Evolutionary conservation across 2,329 filamentous ascomycete species (phyloP).

Genomic region (Dothidotthia symphoricarpi): DNA sequence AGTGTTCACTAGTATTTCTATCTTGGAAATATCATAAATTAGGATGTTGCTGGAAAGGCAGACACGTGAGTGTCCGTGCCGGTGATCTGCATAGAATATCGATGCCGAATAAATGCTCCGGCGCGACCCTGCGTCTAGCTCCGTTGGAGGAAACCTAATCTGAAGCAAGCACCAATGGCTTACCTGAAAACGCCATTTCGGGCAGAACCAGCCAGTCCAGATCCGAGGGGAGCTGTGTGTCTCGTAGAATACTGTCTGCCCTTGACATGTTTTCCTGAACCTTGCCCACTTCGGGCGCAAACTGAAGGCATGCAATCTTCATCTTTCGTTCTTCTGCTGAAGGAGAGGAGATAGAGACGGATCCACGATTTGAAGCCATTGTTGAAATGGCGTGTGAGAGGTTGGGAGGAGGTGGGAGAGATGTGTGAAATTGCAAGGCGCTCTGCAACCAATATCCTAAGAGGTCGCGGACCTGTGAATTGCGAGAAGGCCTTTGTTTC

Average conservation of each 20-base stretch:
- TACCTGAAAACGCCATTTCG: slow-evolving; percentile 73
- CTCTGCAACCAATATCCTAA: too few species aligned
- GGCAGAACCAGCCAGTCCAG: slow-evolving; percentile 72
- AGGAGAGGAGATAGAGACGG: too few species aligned
- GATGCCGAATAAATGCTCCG: not conserved
- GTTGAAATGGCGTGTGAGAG: not conserved
- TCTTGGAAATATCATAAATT: too few species aligned
- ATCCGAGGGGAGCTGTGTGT: slow-evolving; percentile 43
- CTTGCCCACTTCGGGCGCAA: slow-evolving; percentile 68
- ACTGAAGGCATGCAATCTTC: slow-evolving; percentile 70
- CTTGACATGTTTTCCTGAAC: slow-evolving; percentile 67
- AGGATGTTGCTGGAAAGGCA: too few species aligned
- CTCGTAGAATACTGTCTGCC: slow-evolving; percentile 63
- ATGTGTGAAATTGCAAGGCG: too few species aligned
- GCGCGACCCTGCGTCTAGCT: not conserved
- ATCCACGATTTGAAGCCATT: not conserved
- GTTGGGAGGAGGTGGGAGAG: not conserved
- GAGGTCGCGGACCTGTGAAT: not conserved
- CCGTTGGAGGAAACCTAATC: not conserved
- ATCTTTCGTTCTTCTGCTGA: slow-evolving; percentile 42
- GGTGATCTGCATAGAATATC: too few species aligned
- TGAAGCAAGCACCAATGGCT: slow-evolving; percentile 1
- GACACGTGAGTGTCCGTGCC: too few species aligned
- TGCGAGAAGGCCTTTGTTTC: slow-evolving; percentile 3
- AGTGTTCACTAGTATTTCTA: too few species aligned